phyloP scores from a whole-genome alignment of 495 filamentous ascomycete species.

The Neurospora intermedia region DNA sequence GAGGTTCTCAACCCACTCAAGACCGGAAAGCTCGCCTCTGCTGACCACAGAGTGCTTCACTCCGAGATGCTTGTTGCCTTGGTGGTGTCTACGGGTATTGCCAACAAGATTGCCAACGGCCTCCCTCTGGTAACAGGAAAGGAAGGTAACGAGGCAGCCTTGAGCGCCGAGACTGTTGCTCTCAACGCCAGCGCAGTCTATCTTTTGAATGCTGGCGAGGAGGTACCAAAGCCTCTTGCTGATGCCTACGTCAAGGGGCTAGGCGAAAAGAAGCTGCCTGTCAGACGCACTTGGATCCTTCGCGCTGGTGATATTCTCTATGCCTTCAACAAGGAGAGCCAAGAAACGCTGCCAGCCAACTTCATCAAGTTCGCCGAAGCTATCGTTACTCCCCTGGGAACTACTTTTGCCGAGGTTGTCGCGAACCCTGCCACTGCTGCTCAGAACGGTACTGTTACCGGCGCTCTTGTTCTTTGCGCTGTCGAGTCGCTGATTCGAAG shows the following conservation, averaged over 20 bases:
- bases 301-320: slow-evolving; percentile 64
- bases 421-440: slow-evolving; percentile 65
- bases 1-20: slow-evolving; percentile 73
- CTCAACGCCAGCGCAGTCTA: slow-evolving; percentile 50
- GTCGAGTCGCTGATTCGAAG: slow-evolving; percentile 40
- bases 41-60: slow-evolving; percentile 72
- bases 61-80: slow-evolving; percentile 64
- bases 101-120: slow-evolving; percentile 52
- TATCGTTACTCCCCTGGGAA: slow-evolving; percentile 54
- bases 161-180: slow-evolving; percentile 61
- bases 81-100: slow-evolving; percentile 42
- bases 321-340: slow-evolving; percentile 33
- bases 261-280: slow-evolving; percentile 67
- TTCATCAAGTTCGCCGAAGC: slow-evolving; percentile 47
- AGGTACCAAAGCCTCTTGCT: slow-evolving; percentile 49
- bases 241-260: slow-evolving; percentile 73
- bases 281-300: slow-evolving; percentile 73
- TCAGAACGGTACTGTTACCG: slow-evolving; percentile 64
- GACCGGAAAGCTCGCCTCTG: slow-evolving; percentile 63
- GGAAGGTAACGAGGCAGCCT: slow-evolving; percentile 76
- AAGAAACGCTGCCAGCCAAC: slow-evolving; percentile 29
- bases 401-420: slow-evolving; percentile 62
- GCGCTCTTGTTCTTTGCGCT: slow-evolving; percentile 62
- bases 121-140: slow-evolving; percentile 57
- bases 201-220: slow-evolving; percentile 46